Evolutionary conservation across 805 yeast genomes (phyloP), one percentile per base, ranked within the genome.

Genomic region (Teunomyces stri): DNA sequence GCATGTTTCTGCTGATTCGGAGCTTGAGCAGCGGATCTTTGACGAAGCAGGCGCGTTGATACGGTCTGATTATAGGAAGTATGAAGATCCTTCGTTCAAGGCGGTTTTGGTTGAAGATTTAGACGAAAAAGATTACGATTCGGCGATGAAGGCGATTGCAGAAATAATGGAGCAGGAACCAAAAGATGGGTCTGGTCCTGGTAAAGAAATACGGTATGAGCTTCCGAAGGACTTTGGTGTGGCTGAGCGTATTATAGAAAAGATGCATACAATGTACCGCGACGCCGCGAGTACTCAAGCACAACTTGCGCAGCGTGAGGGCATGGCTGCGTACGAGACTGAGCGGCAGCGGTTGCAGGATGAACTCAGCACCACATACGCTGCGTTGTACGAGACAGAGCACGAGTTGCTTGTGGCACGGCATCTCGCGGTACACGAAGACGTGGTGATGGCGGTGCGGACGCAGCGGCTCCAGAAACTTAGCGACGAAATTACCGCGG

Each of bases 41-140:
- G 42, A 47, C 1, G 80, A 76, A 49, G 50, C 73, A 41, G 42
- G 57, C 6, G 55, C 47, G 1, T 57, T 78, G n/a, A 60, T 77
- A 4, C 61, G 61, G 43, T 73, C 80, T 0, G 84, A 78, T 54
- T 69, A 61, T 43, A 49, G 65, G 4, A 71, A 64, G 51, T 48
- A 57, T 18, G 60, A 58, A 11, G 68, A 62, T 46, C 39, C 58
- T 2, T 22, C 47, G 3, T 54, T 41, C 45, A 46, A 44, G 2
- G 62, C 58, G 3, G 42, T 43, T 25, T 44, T 58, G 5, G 33
- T 63, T 5, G 61, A 62, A n/a, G 73, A 65, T 46, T 41, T 73
- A 15, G 72, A 68, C 37, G 69, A 63, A 28, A 68, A 60, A 6
- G 11, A 45, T 1, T 50, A 43, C 33, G 51, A 50, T 3, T 46